These are phyloP conservation scores for Pseudogymnoascus sp. DNA, from an alignment of 2,329 filamentous ascomycete species.

Conservation along the genomic window DNA sequence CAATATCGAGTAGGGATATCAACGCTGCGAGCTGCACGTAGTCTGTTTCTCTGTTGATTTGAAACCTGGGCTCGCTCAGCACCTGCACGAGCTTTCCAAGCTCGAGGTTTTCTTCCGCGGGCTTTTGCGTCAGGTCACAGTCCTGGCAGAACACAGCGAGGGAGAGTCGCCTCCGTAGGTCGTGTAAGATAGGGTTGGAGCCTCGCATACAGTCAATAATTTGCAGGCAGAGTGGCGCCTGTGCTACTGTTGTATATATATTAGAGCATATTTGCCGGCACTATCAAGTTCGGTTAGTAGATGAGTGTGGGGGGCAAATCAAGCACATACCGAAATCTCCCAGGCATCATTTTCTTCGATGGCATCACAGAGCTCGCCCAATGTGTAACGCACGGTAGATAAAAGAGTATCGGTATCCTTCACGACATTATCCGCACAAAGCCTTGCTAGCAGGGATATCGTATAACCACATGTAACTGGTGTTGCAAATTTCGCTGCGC, in stretches of 20 bases:
- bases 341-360: slow-evolving; percentile 30
- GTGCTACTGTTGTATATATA: slow-evolving; percentile 38
- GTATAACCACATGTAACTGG: slow-evolving; percentile 27
- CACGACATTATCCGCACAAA: slow-evolving; percentile 46
- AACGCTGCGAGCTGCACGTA: slow-evolving; percentile 60
- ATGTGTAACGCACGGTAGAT: slow-evolving; percentile 32
- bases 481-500: slow-evolving; percentile 22
- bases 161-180: slow-evolving; percentile 58
- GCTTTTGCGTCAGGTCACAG: slow-evolving; percentile 31
- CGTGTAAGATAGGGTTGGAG: slow-evolving; percentile 37
- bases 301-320: not conserved
- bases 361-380: slow-evolving; percentile 36
- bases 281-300: slow-evolving; percentile 27
- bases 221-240: slow-evolving; percentile 45
- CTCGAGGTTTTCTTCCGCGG: slow-evolving; percentile 31
- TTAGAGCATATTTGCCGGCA: slow-evolving; percentile 41
- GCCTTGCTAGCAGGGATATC: slow-evolving; percentile 41
- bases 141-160: slow-evolving; percentile 53
- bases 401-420: slow-evolving; percentile 36
- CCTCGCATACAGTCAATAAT: slow-evolving; percentile 52
- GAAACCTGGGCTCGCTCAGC: slow-evolving; percentile 41
- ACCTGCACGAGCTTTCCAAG: slow-evolving; percentile 38
- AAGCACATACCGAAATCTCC: slow-evolving; percentile 24
- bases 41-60: slow-evolving; percentile 48
- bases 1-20: slow-evolving; percentile 62